Evolutionary conservation across 164 flowering plant genomes (phyloP).

Genomic region (Piper betle): DNA sequence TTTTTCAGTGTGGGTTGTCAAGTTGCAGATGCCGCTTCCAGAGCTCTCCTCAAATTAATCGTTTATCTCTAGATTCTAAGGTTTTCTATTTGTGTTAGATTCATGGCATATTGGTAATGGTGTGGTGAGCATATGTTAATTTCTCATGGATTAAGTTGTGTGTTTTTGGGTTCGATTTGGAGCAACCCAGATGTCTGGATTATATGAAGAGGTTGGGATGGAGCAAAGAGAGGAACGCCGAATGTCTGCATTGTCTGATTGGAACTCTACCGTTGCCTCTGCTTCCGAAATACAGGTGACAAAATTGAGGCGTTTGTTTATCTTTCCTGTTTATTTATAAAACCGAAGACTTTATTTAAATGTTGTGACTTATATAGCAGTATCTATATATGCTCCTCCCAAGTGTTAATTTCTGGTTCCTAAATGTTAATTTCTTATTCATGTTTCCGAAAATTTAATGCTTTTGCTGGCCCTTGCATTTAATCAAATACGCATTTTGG

Average conservation of each 20-base stretch:
- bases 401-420: too few species aligned
- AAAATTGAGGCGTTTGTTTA: neutral
- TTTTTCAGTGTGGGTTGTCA: constrained; percentile 7
- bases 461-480: too few species aligned
- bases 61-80: constrained; percentile 9
- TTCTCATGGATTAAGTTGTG: too few species aligned
- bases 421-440: too few species aligned
- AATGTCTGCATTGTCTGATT: constrained; percentile 89
- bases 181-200: constrained; percentile 7
- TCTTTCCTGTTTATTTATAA: neutral
- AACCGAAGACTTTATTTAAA: neutral
- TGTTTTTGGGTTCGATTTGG: too few species aligned
- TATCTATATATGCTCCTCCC: too few species aligned
- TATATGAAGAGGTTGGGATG: constrained; percentile 4
- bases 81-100: constrained; percentile 10
- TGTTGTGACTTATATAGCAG: too few species aligned
- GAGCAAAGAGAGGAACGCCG: constrained; percentile 83
- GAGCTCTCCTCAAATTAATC: constrained; percentile 20
- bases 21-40: constrained; percentile 26
- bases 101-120: too few species aligned
- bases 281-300: constrained; percentile 55
- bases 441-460: too few species aligned
- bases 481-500: too few species aligned
- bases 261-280: constrained; percentile 73
- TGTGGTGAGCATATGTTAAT: too few species aligned